Evolutionary conservation across 139 green algal genomes (phyloP).

Genomic region (Coelastrella sp.): DNA sequence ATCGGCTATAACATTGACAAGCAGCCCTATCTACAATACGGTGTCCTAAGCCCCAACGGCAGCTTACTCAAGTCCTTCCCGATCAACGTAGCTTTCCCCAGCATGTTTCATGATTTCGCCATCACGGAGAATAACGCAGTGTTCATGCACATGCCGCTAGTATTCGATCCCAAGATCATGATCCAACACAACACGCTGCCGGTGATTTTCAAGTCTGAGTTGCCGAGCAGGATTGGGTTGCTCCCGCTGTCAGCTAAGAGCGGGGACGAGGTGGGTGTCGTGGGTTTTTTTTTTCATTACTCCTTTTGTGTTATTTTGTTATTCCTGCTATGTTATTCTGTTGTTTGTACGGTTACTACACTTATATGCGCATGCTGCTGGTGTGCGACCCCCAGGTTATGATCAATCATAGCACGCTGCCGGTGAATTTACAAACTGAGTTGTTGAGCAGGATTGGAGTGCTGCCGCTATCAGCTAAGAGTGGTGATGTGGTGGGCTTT

Average conservation of each 20-base stretch:
- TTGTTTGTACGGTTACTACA: too few species aligned
- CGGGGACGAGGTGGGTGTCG: conserved; percentile 26
- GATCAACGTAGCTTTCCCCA: conserved; percentile 22
- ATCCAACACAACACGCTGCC: conserved; percentile 45
- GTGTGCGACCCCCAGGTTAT: too few species aligned
- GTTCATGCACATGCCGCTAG: conserved; percentile 84
- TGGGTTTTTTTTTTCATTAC: background rate
- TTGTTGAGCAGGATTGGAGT: too few species aligned
- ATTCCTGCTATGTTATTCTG: background rate
- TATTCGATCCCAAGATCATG: conserved; percentile 68
- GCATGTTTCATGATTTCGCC: conserved; percentile 68
- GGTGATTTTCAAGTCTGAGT: conserved; percentile 34
- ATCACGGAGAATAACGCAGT: conserved; percentile 81
- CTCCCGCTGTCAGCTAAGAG: conserved; percentile 41
- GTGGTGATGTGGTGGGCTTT: too few species aligned
- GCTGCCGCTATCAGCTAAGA: too few species aligned
- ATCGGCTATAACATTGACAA: conserved; percentile 47
- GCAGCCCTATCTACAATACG: conserved; percentile 38
- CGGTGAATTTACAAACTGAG: too few species aligned
- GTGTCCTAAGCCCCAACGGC: conserved; percentile 38
- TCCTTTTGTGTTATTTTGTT: background rate
- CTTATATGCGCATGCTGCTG: too few species aligned
- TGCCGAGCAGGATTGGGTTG: conserved; percentile 39
- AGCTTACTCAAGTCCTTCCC: conserved; percentile 45
- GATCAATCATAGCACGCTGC: too few species aligned